Conservation (phyloP, 2,329 filamentous ascomycete species). For the Clathrospora elynae region DNA sequence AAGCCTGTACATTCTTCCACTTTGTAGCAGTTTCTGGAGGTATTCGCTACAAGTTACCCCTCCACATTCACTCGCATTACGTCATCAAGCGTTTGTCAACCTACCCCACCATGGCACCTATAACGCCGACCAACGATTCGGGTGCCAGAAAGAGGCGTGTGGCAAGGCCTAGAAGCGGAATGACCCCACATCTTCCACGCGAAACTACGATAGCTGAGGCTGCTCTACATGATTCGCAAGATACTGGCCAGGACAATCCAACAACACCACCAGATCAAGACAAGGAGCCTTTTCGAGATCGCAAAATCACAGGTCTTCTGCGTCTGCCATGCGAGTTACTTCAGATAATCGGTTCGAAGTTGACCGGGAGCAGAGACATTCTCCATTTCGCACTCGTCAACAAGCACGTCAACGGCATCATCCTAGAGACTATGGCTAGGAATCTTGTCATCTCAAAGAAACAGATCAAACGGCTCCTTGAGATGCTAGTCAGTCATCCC, state of each 20-base stretch:
- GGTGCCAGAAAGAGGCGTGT: slow-evolving; percentile 13
- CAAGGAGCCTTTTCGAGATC: background rate
- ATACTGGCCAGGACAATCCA: background rate
- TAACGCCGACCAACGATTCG: background rate
- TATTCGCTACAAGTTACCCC: too few relatives aligned
- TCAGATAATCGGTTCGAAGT: slow-evolving; percentile 10
- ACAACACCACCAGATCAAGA: background rate
- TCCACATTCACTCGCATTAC: slow-evolving; percentile 5
- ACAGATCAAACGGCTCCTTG: slow-evolving; percentile 16
- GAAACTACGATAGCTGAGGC: slow-evolving; percentile 5
- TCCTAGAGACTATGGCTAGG: slow-evolving; percentile 21
- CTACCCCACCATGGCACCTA: slow-evolving; percentile 13
- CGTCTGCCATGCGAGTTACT: slow-evolving; percentile 19
- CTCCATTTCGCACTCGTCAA: slow-evolving; percentile 18
- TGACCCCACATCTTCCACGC: slow-evolving; percentile 3
- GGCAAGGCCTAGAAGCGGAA: slow-evolving; percentile 3
- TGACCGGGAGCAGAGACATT: slow-evolving; percentile 4
- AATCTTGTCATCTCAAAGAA: slow-evolving; percentile 14
- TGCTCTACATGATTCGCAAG: background rate
- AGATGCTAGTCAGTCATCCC: slow-evolving; percentile 11
- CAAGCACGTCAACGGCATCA: slow-evolving; percentile 14
- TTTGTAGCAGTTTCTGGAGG: background rate
- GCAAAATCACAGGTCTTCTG: slow-evolving; percentile 2
- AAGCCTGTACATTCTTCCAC: background rate
- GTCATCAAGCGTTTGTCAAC: slow-evolving; percentile 3